Conservation (phyloP, 306 rosid genomes). For the Cercis canadensis region DNA sequence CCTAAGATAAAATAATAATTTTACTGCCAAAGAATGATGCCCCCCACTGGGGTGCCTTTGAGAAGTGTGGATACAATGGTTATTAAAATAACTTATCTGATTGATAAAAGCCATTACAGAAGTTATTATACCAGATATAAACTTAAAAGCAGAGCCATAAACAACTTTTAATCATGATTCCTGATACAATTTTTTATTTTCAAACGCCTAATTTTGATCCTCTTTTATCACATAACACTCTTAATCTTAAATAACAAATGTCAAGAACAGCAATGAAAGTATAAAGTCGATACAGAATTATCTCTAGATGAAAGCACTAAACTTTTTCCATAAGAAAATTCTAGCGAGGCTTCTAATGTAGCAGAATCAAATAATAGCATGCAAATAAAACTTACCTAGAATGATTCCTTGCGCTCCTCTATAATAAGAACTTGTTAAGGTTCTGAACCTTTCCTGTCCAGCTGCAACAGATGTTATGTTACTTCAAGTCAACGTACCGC, state of each 20-base stretch:
- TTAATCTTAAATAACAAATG: conserved; percentile 53
- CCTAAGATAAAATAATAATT: background rate
- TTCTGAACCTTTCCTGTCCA: conserved; percentile 97
- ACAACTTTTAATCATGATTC: conserved; percentile 66
- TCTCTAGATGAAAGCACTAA: no score
- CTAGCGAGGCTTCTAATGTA: background rate
- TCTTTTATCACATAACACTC: conserved; percentile 10
- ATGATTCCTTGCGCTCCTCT: conserved; percentile 96
- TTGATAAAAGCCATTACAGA: no score
- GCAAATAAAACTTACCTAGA: conserved; percentile 63
- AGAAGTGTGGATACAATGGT: conserved; percentile 24
- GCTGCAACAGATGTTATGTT: conserved; percentile 67
- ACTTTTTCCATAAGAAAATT: background rate
- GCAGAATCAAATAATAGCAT: conserved; percentile 10
- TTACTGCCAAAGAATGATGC: conserved; percentile 8
- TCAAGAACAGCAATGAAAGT: no score
- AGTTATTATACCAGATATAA: background rate
- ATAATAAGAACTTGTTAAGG: conserved; percentile 89
- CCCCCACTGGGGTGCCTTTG: background rate
- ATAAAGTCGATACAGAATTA: no score
- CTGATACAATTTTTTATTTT: conserved; percentile 2
- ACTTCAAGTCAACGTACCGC: background rate
- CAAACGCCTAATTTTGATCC: conserved; percentile 14
- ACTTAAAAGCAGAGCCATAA: conserved; percentile 12
- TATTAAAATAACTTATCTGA: conserved; percentile 16